phyloP scores from a whole-genome alignment of 495 filamentous ascomycete genomes.

The Hapsidospora chrysogenum region DNA sequence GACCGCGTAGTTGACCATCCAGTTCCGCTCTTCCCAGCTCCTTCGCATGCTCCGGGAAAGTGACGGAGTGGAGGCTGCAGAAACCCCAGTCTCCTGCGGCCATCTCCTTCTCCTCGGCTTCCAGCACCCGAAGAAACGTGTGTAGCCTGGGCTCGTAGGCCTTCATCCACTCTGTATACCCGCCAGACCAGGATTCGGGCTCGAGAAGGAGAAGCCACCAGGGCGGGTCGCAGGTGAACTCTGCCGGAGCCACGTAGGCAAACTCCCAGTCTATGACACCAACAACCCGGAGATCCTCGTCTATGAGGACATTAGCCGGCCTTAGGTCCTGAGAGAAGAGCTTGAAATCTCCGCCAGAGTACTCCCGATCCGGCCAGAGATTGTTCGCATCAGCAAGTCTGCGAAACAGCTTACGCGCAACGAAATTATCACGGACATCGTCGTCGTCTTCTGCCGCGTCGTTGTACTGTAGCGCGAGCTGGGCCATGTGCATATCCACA shows the following conservation, averaged over 20 bases:
- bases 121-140: constrained; percentile 12
- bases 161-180: constrained; percentile 12
- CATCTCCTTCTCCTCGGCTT: constrained; percentile 6
- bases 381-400: constrained; percentile 12
- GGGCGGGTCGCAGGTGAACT: constrained; percentile 21
- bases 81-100: not conserved
- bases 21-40: constrained; percentile 15
- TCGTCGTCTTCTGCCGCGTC: constrained; percentile 16
- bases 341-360: constrained; percentile 3
- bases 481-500: constrained; percentile 21
- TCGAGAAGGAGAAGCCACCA: constrained; percentile 25
- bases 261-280: constrained; percentile 25
- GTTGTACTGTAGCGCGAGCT: constrained; percentile 24
- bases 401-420: constrained; percentile 18
- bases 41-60: constrained; percentile 10
- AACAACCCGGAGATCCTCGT: constrained; percentile 4
- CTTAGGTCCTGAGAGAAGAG: constrained; percentile 14
- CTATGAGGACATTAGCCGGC: constrained; percentile 11
- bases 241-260: constrained; percentile 20
- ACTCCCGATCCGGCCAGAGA: constrained; percentile 6
- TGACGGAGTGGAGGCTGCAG: too few relatives aligned
- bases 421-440: constrained; percentile 17
- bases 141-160: constrained; percentile 9
- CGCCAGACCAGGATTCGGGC: constrained; percentile 18
- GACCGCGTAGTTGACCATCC: constrained; percentile 14